These are phyloP conservation scores for Barnettozyma sucrosica DNA, from an alignment of 805 yeast species.

Conservation along the genomic window DNA sequence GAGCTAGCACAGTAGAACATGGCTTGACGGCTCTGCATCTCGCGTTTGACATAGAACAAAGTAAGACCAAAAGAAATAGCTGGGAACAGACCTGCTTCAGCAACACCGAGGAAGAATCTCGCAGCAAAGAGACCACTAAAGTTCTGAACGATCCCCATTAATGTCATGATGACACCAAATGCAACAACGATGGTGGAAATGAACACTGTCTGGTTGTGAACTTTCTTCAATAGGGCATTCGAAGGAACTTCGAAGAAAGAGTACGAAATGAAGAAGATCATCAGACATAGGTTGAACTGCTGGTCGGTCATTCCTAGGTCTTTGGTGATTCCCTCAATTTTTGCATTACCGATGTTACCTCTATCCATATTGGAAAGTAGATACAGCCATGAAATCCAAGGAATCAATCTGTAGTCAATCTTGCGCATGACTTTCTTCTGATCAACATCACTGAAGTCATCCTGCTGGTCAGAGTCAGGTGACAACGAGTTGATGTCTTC, in stretches of 20 bases:
- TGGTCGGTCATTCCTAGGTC: conserved; percentile 30
- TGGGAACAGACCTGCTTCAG: conserved; percentile 39
- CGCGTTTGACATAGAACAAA: conserved; percentile 33
- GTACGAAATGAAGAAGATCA: conserved; percentile 41
- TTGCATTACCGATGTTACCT: conserved; percentile 52
- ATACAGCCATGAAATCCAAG: conserved; percentile 35
- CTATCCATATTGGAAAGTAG: conserved; percentile 43
- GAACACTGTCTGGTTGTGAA: conserved; percentile 37
- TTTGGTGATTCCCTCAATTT: conserved; percentile 40
- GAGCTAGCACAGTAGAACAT: conserved; percentile 35
- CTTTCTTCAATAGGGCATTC: conserved; percentile 19
- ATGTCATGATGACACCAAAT: conserved; percentile 37
- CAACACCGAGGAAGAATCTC: conserved; percentile 40
- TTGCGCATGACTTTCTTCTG: conserved; percentile 30
- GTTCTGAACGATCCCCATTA: conserved; percentile 40
- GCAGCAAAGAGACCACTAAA: conserved; percentile 25
- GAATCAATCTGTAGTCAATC: conserved; percentile 36
- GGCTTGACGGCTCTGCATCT: conserved; percentile 33
- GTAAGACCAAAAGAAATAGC: conserved; percentile 35
- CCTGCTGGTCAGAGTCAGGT: neutral
- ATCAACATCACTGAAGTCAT: conserved; percentile 12
- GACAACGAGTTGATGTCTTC: neutral
- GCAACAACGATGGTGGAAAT: conserved; percentile 40
- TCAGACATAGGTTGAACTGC: conserved; percentile 37
- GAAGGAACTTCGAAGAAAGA: conserved; percentile 30